Evolutionary conservation across 768 basidiomycete genomes (phyloP).

Genomic region (Naganishia vaughanmartiniae): DNA sequence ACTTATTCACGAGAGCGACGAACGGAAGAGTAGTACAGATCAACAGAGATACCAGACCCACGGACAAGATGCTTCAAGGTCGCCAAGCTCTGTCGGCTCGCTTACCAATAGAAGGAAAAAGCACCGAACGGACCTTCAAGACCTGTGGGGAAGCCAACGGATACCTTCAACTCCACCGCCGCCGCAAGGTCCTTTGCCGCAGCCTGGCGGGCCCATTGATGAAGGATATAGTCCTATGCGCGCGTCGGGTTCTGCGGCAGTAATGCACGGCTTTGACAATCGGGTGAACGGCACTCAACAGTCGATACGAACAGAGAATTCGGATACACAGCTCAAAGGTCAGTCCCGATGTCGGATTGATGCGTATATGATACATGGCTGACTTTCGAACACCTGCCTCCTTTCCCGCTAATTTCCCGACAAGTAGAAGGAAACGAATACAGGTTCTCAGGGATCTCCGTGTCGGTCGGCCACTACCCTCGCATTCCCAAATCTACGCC

Average conservation of each 20-base stretch:
- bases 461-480: not conserved
- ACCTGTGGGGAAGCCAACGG: not conserved
- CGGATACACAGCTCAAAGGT: not conserved
- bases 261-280: not conserved
- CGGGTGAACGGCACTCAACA: not conserved
- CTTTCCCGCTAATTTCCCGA: not conserved
- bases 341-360: not conserved
- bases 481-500: not conserved
- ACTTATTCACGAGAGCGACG: slow-evolving; percentile 3
- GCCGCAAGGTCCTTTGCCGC: slow-evolving; percentile 17
- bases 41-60: not conserved
- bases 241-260: too few species aligned
- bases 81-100: not conserved
- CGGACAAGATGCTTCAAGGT: not conserved
- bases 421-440: not conserved
- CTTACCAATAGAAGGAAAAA: slow-evolving; percentile 1
- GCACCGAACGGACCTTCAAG: slow-evolving; percentile 15
- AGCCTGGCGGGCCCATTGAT: not conserved
- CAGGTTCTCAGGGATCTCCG: not conserved
- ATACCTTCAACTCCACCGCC: not conserved
- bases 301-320: not conserved
- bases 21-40: not conserved
- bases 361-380: not conserved
- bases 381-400: not conserved
- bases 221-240: not conserved